Percentiles rank a stretch among this genome's conserved stretches.
phyloP scores from a whole-genome alignment of 768 basidiomycete genomes.

The Phanerochaete sordida region DNA sequence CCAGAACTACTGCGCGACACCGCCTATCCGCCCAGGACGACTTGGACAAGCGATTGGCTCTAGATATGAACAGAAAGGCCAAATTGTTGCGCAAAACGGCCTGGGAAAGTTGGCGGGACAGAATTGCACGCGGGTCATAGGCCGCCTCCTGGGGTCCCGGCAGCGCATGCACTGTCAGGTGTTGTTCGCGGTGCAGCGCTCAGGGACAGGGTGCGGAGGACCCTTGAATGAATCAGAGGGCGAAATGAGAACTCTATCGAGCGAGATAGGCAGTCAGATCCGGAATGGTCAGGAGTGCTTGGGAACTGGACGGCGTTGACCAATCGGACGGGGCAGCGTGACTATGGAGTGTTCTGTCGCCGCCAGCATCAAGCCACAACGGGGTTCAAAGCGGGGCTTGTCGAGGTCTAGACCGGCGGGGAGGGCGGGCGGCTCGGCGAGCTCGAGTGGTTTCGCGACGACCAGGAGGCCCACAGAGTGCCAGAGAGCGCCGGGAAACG shows the following conservation, averaged over 20 bases:
- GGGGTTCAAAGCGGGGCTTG: conserved; percentile 1
- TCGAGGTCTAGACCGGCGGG: background rate
- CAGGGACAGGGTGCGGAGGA: background rate
- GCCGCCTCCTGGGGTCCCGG: no score
- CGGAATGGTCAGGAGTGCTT: background rate
- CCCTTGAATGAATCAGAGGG: background rate
- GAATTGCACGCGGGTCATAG: no score
- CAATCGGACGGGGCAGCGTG: background rate
- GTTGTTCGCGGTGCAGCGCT: background rate
- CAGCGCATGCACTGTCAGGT: background rate
- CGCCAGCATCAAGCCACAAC: conserved; percentile 3
- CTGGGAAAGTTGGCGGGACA: no score
- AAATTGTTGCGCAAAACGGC: no score
- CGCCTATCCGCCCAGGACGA: no score
- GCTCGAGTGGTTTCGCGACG: background rate
- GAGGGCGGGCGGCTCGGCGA: background rate
- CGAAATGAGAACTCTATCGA: background rate
- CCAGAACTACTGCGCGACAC: no score
- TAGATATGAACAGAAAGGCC: no score
- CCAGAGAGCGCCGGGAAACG: background rate
- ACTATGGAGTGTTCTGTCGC: background rate
- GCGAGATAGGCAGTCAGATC: conserved; percentile 2
- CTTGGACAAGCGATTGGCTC: no score
- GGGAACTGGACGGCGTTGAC: background rate
- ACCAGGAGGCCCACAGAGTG: background rate